Evolutionary conservation across 495 filamentous ascomycete species (phyloP), one percentile per base, ranked within the genome.

Genomic region (Penicillium malachiteum): DNA sequence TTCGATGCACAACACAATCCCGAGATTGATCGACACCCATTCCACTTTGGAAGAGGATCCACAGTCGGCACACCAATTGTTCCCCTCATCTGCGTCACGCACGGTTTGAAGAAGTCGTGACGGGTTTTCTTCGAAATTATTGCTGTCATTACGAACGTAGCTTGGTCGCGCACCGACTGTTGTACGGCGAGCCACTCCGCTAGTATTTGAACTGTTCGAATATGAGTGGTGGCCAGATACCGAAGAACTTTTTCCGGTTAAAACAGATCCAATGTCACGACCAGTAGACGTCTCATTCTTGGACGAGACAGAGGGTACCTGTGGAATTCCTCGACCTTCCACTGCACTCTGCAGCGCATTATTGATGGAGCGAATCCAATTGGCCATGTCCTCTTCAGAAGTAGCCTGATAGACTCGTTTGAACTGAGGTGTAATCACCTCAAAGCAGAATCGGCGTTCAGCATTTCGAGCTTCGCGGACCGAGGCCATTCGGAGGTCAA

Each of bases 21-120:
- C 95, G 3, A 99, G 81, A 61, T 99, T 99, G 69, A 99, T 96
- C 1, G 93, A 97, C 38, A 96, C 94, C 94, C 94, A 99, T 69
- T 99, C 95, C 14, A 95, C 90, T 70, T 96, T 97, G 59, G 86
- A 81, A 31, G 87, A 86, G 18, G 92, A 95, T 12, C 89, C 91
- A 67, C 94, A 99, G 66, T 99, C 94, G 18, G 93, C 94, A 70
- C 94, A 99, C 84, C 87, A 90, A 50, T 84, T 88, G 69, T 99
- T 99, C 16, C 90, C 91, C 59, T 96, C 87, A 58, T 97, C 95
- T 33, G 87, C 88, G 37, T 96, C 91, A 40, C 94, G 89, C 26
- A 99, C 81, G 48, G 87, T 81, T 66, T 96, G 90, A 10, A 97
- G 81, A 4, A 99, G 77, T 62, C 86, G 91, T 49, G 89, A 86